Percentiles rank a stretch among this genome's conserved stretches.
These are phyloP conservation scores for Trichoderma erinaceum DNA, from an alignment of 495 filamentous ascomycete genomes.

Conservation along the genomic window DNA sequence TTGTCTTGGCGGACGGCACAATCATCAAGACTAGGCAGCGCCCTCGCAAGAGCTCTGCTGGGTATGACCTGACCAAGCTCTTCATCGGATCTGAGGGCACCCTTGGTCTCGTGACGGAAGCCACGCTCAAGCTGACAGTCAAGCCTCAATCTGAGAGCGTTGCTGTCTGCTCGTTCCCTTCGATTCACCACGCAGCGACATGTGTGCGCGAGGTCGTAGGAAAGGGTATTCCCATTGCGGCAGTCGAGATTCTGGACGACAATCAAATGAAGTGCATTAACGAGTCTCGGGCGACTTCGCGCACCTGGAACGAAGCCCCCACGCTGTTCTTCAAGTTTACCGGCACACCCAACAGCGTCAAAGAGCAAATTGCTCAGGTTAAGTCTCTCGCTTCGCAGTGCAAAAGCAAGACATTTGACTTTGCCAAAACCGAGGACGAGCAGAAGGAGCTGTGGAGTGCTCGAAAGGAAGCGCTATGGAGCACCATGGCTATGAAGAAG, in stretches of 20 bases:
- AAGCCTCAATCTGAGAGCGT: slow-evolving; percentile 75
- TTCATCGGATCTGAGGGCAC: slow-evolving; percentile 79
- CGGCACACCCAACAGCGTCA: slow-evolving; percentile 66
- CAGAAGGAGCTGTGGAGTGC: slow-evolving; percentile 78
- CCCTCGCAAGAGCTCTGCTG: slow-evolving; percentile 73
- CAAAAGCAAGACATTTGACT: slow-evolving; percentile 67
- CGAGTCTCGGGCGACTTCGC: slow-evolving; percentile 61
- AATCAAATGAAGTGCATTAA: slow-evolving; percentile 95
- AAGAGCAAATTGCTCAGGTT: slow-evolving; percentile 75
- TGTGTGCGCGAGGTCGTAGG: slow-evolving; percentile 74
- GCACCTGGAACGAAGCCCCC: slow-evolving; percentile 68
- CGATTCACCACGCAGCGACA: slow-evolving; percentile 71
- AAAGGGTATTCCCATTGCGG: slow-evolving; percentile 75
- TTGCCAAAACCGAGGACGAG: slow-evolving; percentile 64
- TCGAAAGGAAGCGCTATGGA: slow-evolving; percentile 81
- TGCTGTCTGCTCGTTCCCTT: slow-evolving; percentile 73
- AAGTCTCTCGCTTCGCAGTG: slow-evolving; percentile 56
- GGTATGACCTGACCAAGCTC: slow-evolving; percentile 73
- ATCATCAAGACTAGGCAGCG: slow-evolving; percentile 81
- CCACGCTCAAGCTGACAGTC: slow-evolving; percentile 71
- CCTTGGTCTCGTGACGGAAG: slow-evolving; percentile 69
- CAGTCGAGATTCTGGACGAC: slow-evolving; percentile 89
- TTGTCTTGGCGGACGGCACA: slow-evolving; percentile 87
- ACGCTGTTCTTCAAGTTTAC: slow-evolving; percentile 95
- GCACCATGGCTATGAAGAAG: slow-evolving; percentile 52